Base-by-base conservation (phyloP, 768 basidiomycete genomes). In the Hebeloma cylindrosporum region DNA sequence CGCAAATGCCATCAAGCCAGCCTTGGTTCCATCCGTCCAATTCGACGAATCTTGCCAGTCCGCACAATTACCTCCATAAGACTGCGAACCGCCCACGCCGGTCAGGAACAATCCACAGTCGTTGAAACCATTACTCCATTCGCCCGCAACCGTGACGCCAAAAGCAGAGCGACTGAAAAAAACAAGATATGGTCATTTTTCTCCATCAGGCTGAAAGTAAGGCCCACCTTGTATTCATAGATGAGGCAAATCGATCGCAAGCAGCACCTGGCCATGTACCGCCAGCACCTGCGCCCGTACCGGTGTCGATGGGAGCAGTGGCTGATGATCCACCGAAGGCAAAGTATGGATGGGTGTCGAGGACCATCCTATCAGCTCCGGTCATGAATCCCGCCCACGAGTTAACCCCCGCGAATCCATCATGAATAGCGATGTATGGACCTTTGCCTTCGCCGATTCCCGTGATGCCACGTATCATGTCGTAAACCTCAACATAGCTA, bases 141-240 rank as follows among this genome's bases (percentile, higher is more conserved):
- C 92, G 36, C 88, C 92, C 1, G 84, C 83, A 31, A 83, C 58
- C 13, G 83, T 82, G 34, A 92, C 66, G 9, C 92, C 92, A 57
- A 89, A 90, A 4, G 55, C 50, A 29, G 55, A 53, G 57, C 72
- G 60, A 50, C 74, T 77, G 53, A 30, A 47, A 18, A 33, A 29
- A 41, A 33, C 32, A 6, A 9, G n/a, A n/a, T n/a, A n/a, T n/a
- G n/a, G n/a, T n/a, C n/a, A n/a, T n/a, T n/a, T n/a, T n/a, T 44
- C 14, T 4, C 25, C 27, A 18, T 14, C n/a, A 40, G 11, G 53
- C 41, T 74, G 72, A 16, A 67, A 63, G 18, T 46, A 45, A 28
- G 16, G 36, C 51, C 36, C 59, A 71, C 61, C 73, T 75, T 59
- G 72, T 73, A 30, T 85, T 86, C 54, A 83, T 74, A 33, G 64